These are phyloP conservation scores for Yamadazyma epiphylla DNA, from an alignment of 1,139 yeast genomes.

Conservation along the genomic window DNA sequence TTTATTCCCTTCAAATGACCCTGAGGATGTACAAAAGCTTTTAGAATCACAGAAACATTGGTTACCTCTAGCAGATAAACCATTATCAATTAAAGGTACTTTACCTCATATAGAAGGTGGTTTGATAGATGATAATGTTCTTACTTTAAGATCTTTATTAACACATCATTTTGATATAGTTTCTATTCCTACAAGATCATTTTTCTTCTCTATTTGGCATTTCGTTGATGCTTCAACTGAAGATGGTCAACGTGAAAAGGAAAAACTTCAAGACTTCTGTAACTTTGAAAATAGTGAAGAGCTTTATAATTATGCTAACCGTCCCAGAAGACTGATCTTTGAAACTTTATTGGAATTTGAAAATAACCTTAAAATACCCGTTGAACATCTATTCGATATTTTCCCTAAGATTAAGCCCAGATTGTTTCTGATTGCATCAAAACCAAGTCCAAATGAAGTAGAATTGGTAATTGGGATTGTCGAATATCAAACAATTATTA, in stretches of 20 bases:
- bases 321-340: conserved; percentile 83
- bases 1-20: conserved; percentile 70
- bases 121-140: conserved; percentile 38
- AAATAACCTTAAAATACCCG: conserved; percentile 64
- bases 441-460: conserved; percentile 35
- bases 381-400: conserved; percentile 68
- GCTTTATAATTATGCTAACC: conserved; percentile 79
- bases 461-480: conserved; percentile 81
- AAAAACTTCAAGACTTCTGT: conserved; percentile 74
- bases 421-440: conserved; percentile 39
- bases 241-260: conserved; percentile 58
- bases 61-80: conserved; percentile 63
- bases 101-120: conserved; percentile 52
- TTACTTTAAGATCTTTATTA: conserved; percentile 68
- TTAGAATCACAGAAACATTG: conserved; percentile 68
- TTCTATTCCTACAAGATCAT: conserved; percentile 80
- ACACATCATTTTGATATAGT: conserved; percentile 78
- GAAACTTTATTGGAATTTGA: conserved; percentile 83
- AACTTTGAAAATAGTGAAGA: conserved; percentile 72
- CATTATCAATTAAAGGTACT: conserved; percentile 30
- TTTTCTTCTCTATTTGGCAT: conserved; percentile 67
- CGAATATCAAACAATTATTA: conserved; percentile 77
- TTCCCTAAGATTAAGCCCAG: conserved; percentile 80
- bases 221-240: conserved; percentile 56
- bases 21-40: conserved; percentile 59